These are phyloP conservation scores for barrel medic (Medicago truncatula) DNA, from an alignment of 306 rosid species.

Conservation along the genomic window DNA sequence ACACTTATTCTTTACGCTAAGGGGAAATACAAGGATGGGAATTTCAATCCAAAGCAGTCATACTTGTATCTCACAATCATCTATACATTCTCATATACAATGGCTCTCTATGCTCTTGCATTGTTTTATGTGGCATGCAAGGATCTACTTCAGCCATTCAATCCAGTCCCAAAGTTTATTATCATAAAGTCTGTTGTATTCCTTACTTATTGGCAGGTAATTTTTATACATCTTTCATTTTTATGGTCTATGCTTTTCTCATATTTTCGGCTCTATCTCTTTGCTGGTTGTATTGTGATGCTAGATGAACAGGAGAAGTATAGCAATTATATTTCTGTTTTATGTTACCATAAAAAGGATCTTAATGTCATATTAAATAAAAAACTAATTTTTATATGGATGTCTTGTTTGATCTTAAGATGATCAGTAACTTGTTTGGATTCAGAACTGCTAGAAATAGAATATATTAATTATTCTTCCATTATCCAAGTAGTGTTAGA, in stretches of 20 bases:
- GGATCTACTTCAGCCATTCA: constrained; percentile 97
- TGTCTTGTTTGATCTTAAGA: constrained; percentile 27
- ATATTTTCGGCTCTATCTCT: constrained; percentile 15
- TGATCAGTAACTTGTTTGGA: constrained; percentile 2
- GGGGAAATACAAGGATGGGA: constrained; percentile 91
- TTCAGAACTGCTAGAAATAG: neutral
- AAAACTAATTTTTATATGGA: constrained; percentile 8
- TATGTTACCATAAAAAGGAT: constrained; percentile 31
- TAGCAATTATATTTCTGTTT: constrained; percentile 19
- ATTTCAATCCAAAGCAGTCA: constrained; percentile 84
- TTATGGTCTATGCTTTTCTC: constrained; percentile 5
- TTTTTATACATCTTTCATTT: constrained; percentile 5
- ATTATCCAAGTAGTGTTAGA: constrained; percentile 1
- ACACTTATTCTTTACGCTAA: constrained; percentile 87
- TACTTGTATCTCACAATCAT: constrained; percentile 94
- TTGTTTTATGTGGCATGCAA: constrained; percentile 95
- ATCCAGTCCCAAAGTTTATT: constrained; percentile 94
- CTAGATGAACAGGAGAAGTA: constrained; percentile 7
- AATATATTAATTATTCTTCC: neutral
- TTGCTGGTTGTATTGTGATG: constrained; percentile 1
- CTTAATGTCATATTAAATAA: constrained; percentile 25
- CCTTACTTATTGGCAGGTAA: constrained; percentile 99
- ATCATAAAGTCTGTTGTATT: constrained; percentile 94
- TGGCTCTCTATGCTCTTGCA: constrained; percentile 89
- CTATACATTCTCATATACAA: constrained; percentile 84